Conservation (phyloP, 768 basidiomycete genomes). For the Leccinum sublutescens region DNA sequence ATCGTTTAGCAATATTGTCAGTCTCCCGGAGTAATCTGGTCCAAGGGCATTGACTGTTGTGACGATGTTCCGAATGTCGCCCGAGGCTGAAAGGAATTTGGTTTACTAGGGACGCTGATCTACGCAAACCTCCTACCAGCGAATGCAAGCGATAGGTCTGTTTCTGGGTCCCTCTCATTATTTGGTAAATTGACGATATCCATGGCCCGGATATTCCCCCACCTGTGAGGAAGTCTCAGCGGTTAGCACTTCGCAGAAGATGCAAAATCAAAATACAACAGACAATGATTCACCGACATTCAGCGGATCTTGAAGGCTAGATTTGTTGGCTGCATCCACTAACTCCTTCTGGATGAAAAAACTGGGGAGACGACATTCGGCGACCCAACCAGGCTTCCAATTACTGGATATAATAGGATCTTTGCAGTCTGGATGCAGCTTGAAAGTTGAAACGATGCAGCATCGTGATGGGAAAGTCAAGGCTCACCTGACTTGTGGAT, state of each 20-base stretch:
- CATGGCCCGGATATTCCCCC: constrained; percentile 38
- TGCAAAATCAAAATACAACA: background rate
- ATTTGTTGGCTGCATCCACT: background rate
- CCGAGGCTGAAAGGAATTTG: constrained; percentile 39
- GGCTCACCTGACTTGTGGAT: constrained; percentile 37
- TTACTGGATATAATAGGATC: constrained; percentile 18
- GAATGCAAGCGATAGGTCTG: constrained; percentile 25
- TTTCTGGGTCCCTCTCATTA: constrained; percentile 18
- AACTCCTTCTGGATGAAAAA: constrained; percentile 11
- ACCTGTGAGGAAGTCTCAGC: constrained; percentile 12
- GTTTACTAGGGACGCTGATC: background rate
- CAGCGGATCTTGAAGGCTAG: constrained; percentile 25
- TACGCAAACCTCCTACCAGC: constrained; percentile 17
- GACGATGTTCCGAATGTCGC: constrained; percentile 48
- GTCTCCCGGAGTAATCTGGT: constrained; percentile 37
- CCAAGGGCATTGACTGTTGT: constrained; percentile 44
- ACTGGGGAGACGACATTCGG: constrained; percentile 18
- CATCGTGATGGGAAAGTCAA: background rate
- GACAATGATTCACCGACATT: constrained; percentile 27
- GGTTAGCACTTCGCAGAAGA: background rate
- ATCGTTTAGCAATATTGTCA: constrained; percentile 45
- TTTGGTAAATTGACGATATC: constrained; percentile 30
- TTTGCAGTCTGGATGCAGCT: constrained; percentile 19
- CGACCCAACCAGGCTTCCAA: constrained; percentile 25
- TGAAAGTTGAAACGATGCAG: background rate